A percentile compares a stretch with the other conserved stretches of the same genome.
Conservation (phyloP, 352 stramenopile genomes). For the Globisporangium takayamanum region DNA sequence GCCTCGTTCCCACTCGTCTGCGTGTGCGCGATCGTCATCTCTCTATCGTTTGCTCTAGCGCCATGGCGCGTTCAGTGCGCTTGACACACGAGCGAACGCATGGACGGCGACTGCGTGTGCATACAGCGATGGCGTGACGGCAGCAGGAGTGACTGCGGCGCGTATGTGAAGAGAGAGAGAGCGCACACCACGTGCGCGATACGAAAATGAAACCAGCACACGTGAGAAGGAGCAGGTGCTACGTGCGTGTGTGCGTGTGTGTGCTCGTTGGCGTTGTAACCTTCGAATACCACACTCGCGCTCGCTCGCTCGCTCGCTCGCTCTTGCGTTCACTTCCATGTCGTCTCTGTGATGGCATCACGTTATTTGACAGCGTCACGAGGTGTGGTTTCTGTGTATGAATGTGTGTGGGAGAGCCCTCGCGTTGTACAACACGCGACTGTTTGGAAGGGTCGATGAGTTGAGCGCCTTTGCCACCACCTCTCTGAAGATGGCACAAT, state of each 20-base stretch:
- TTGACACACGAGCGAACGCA: no score
- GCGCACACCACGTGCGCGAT: no score
- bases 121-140: no score
- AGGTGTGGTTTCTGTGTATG: not conserved
- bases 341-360: no score
- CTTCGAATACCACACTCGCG: constrained; percentile 3
- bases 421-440: not conserved
- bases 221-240: constrained; percentile 2
- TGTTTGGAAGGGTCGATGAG: constrained; percentile 1
- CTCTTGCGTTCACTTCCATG: not conserved
- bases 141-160: no score
- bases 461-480: not conserved
- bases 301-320: not conserved
- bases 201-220: no score
- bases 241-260: not conserved
- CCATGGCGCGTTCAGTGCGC: no score
- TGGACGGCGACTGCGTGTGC: no score
- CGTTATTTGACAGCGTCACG: not conserved
- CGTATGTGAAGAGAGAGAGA: no score
- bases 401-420: not conserved
- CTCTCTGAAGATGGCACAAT: not conserved
- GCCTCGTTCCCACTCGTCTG: no score
- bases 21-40: no score
- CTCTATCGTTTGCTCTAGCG: no score
- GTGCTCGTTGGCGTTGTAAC: not conserved